Conservation (phyloP, 2,329 filamentous ascomycete species). For the Aspergillus viridinutans region DNA sequence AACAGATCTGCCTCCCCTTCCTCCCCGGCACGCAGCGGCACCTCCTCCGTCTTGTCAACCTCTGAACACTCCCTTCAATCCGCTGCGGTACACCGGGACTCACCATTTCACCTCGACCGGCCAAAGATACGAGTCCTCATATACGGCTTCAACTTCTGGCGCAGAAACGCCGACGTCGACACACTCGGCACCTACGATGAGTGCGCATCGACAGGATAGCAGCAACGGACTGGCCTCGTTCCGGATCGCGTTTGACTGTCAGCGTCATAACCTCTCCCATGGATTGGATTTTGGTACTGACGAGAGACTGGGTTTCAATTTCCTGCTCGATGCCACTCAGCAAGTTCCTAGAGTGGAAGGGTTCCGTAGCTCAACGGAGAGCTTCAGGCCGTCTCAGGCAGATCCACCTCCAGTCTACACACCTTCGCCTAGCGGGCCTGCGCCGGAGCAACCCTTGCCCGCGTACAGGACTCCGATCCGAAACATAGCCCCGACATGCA, state of each 20-base stretch:
- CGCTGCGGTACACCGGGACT: conserved; percentile 25
- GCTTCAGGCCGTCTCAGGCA: conserved; percentile 18
- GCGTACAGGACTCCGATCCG: conserved; percentile 46
- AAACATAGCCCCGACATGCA: conserved; percentile 67
- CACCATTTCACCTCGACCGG: conserved; percentile 19
- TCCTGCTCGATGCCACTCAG: conserved; percentile 62
- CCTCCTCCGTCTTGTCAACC: not conserved
- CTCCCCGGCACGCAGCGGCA: not conserved
- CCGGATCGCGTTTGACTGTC: conserved; percentile 40
- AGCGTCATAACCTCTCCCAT: conserved; percentile 45
- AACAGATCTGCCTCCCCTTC: not conserved
- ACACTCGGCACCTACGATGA: conserved; percentile 21
- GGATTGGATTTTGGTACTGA: conserved; percentile 54
- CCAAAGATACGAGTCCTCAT: conserved; percentile 22
- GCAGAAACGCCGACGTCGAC: conserved; percentile 28
- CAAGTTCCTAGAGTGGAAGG: conserved; percentile 52
- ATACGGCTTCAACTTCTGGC: conserved; percentile 27
- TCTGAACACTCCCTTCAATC: conserved; percentile 11
- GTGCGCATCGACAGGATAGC: conserved; percentile 23
- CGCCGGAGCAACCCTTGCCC: conserved; percentile 23
- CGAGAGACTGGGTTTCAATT: conserved; percentile 69
- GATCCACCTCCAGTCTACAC: conserved; percentile 20
- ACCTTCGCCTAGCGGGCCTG: conserved; percentile 19
- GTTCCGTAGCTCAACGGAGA: conserved; percentile 27
- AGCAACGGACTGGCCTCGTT: conserved; percentile 27